phyloP scores from a whole-genome alignment of 169 alveolate genomes.

The Fabrea salina region DNA sequence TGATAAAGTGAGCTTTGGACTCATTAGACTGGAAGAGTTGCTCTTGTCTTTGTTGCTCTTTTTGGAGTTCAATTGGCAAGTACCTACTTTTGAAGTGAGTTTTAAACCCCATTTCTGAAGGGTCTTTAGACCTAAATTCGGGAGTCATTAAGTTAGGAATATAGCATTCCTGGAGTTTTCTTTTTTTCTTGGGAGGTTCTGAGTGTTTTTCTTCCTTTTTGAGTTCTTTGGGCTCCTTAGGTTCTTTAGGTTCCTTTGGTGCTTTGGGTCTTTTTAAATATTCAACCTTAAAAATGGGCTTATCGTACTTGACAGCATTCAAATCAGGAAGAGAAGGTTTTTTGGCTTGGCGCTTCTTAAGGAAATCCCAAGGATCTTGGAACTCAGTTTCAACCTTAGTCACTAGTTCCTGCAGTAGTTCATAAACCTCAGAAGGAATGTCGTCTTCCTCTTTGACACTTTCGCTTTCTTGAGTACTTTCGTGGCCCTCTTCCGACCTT shows the following conservation, averaged over 20 bases:
- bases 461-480: background rate
- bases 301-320: background rate
- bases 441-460: background rate
- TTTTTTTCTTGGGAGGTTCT: background rate
- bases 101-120: background rate
- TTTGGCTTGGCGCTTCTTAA: too few relatives aligned
- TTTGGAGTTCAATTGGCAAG: constrained; percentile 21
- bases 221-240: background rate
- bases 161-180: background rate
- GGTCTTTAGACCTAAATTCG: constrained; percentile 10
- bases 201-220: background rate
- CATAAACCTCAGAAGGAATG: background rate
- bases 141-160: constrained; percentile 19
- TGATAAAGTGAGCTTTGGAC: constrained; percentile 28
- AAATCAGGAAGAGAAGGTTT: background rate
- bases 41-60: background rate
- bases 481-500: background rate
- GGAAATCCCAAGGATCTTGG: too few relatives aligned
- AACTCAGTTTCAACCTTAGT: background rate
- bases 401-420: background rate
- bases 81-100: constrained; percentile 15
- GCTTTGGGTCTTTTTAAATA: background rate
- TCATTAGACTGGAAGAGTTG: background rate
- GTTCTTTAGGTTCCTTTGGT: background rate
- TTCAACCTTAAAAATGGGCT: background rate